These are phyloP conservation scores for Asterophora parasitica DNA, from an alignment of 768 basidiomycete species.

Conservation along the genomic window DNA sequence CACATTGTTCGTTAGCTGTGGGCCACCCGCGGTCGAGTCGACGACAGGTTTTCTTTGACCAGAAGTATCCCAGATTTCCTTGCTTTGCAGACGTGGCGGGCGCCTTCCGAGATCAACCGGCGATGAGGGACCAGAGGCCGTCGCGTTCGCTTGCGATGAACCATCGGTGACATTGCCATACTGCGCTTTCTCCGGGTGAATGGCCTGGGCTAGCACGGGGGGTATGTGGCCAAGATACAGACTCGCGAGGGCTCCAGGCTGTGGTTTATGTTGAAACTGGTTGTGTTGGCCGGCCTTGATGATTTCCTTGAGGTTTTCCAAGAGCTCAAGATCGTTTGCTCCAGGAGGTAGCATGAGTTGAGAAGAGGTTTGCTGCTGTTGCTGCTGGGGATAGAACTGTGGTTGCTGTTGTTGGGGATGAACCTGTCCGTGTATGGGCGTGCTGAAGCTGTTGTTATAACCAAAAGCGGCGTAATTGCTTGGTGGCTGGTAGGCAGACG, in stretches of 20 bases:
- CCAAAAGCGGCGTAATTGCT: conserved; percentile 33
- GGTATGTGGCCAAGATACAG: conserved; percentile 56
- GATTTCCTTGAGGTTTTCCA: conserved; percentile 68
- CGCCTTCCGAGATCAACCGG: conserved; percentile 20
- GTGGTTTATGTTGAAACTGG: conserved; percentile 60
- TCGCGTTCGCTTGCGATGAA: conserved; percentile 32
- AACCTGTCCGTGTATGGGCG: conserved; percentile 24
- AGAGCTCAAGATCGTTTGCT: conserved; percentile 64
- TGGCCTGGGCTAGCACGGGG: conserved; percentile 16
- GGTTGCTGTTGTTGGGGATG: conserved; percentile 25
- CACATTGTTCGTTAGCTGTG: conserved; percentile 30
- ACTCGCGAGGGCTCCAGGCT: conserved; percentile 58
- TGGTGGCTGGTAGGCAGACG: conserved; percentile 28
- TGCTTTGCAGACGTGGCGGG: conserved; percentile 23
- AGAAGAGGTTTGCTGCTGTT: conserved; percentile 7
- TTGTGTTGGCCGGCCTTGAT: conserved; percentile 74
- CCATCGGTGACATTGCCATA: conserved; percentile 9
- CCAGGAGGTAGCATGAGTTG: conserved; percentile 40
- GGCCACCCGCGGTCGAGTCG: conserved; percentile 17
- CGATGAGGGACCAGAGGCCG: conserved; percentile 18
- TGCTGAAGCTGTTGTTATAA: conserved; percentile 27
- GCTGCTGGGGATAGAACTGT: conserved; percentile 21
- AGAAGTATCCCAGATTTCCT: conserved; percentile 23
- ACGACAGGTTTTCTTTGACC: conserved; percentile 15
- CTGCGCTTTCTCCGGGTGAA: conserved; percentile 21